phyloP scores from a whole-genome alignment of 805 yeast genomes.

The Candida verbasci region DNA sequence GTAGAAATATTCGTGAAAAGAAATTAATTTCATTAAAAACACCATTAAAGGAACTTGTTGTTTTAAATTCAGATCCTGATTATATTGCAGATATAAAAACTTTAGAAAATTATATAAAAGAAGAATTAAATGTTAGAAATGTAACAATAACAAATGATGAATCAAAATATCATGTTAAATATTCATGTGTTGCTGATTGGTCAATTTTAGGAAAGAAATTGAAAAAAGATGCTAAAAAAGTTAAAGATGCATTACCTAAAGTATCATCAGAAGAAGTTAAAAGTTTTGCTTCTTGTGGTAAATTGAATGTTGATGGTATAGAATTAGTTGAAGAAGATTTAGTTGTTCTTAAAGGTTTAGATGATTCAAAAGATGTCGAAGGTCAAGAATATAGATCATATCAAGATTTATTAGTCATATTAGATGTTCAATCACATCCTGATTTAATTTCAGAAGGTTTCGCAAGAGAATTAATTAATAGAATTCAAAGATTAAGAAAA shows the following conservation, averaged over 20 bases:
- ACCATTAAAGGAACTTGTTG: conserved; percentile 84
- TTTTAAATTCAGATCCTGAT: conserved; percentile 70
- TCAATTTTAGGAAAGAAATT: conserved; percentile 96
- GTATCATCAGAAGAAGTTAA: conserved; percentile 82
- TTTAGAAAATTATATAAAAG: conserved; percentile 73
- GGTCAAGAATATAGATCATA: conserved; percentile 89
- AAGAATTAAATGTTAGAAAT: conserved; percentile 91
- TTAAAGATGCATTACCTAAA: conserved; percentile 86
- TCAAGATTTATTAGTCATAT: conserved; percentile 81
- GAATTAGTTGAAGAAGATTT: conserved; percentile 83
- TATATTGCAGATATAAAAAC: conserved; percentile 77
- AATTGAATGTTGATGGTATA: conserved; percentile 84
- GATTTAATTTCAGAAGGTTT: conserved; percentile 91
- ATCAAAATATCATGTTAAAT: conserved; percentile 84
- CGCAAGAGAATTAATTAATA: conserved; percentile 94
- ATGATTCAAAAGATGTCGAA: conserved; percentile 52
- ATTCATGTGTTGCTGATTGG: conserved; percentile 97
- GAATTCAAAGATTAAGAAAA: conserved; percentile 96
- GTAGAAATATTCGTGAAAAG: conserved; percentile 96
- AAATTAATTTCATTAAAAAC: conserved; percentile 89
- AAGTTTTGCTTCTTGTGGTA: conserved; percentile 64
- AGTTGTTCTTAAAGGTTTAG: conserved; percentile 84
- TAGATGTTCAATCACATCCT: conserved; percentile 83
- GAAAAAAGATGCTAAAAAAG: conserved; percentile 89
- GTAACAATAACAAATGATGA: conserved; percentile 86